phyloP scores from a whole-genome alignment of 2,329 filamentous ascomycete species.

The Diaporthe ilicicola region DNA sequence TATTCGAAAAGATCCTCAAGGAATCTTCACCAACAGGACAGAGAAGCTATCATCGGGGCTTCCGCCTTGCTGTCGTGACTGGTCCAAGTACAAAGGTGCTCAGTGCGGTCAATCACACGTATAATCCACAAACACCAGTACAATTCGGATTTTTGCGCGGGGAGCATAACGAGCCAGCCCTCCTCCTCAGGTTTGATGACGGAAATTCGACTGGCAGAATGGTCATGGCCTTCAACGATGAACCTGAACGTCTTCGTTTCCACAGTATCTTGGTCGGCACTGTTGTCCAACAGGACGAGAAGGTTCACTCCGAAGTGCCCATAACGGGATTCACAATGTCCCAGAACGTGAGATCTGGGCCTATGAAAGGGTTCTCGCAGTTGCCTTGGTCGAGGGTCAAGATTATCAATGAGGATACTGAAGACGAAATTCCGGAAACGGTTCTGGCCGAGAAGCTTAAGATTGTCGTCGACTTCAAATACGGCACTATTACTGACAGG shows the following conservation, averaged over 20 bases:
- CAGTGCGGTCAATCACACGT: slow-evolving; percentile 76
- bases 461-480: slow-evolving; percentile 77
- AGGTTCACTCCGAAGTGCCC: slow-evolving; percentile 74
- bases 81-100: slow-evolving; percentile 80
- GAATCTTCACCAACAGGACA: slow-evolving; percentile 77
- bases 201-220: slow-evolving; percentile 73
- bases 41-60: slow-evolving; percentile 79
- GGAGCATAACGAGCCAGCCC: slow-evolving; percentile 73
- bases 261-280: slow-evolving; percentile 79
- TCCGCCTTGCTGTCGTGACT: slow-evolving; percentile 80
- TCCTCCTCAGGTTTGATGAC: slow-evolving; percentile 76
- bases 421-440: slow-evolving; percentile 70
- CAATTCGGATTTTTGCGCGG: slow-evolving; percentile 80
- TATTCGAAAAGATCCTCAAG: slow-evolving; percentile 77
- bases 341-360: slow-evolving; percentile 60
- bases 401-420: slow-evolving; percentile 76
- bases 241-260: slow-evolving; percentile 74
- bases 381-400: slow-evolving; percentile 72
- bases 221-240: slow-evolving; percentile 79
- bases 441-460: slow-evolving; percentile 81
- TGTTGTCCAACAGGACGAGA: slow-evolving; percentile 72
- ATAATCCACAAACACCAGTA: slow-evolving; percentile 72
- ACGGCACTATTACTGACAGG: slow-evolving; percentile 82
- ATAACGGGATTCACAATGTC: slow-evolving; percentile 71
- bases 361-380: slow-evolving; percentile 58